phyloP scores from a whole-genome alignment of 495 filamentous ascomycete genomes.

The Hypoxylon cercidicola region DNA sequence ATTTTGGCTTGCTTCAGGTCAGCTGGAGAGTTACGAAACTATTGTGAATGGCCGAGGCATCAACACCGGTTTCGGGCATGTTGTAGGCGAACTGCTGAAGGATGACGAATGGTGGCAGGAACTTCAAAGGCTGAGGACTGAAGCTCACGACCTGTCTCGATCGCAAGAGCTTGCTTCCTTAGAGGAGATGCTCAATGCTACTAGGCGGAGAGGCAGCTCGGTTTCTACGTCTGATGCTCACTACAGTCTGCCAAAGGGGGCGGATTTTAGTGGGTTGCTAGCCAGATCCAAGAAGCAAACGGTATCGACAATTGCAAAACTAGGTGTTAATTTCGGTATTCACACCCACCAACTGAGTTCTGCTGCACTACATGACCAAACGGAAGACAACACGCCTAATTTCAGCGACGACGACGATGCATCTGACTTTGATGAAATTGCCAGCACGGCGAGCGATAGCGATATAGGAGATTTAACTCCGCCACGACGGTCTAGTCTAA shows the following conservation, averaged over 20 bases:
- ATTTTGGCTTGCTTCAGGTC: constrained; percentile 82
- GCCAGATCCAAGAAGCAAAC: constrained; percentile 66
- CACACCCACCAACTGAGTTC: constrained; percentile 77
- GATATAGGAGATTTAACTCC: constrained; percentile 35
- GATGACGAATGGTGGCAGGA: constrained; percentile 88
- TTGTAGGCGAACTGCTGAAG: constrained; percentile 69
- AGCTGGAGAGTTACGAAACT: constrained; percentile 76
- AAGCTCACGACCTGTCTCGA: constrained; percentile 63
- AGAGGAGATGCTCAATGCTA: constrained; percentile 47
- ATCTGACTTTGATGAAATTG: constrained; percentile 47
- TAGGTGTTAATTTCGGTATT: constrained; percentile 76
- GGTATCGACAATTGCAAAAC: constrained; percentile 69
- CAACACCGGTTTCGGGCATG: constrained; percentile 56
- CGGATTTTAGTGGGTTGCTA: constrained; percentile 49
- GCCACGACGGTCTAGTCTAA: constrained; percentile 33
- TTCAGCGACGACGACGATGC: constrained; percentile 64
- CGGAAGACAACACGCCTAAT: constrained; percentile 49
- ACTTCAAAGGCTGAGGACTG: constrained; percentile 67
- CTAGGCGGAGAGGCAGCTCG: constrained; percentile 45
- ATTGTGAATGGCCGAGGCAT: constrained; percentile 74
- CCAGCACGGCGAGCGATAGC: constrained; percentile 37
- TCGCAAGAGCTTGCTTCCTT: constrained; percentile 49
- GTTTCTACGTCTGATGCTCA: constrained; percentile 40
- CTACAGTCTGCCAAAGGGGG: constrained; percentile 44
- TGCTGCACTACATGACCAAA: constrained; percentile 67